Evolutionary conservation across 495 filamentous ascomycete species (phyloP).

Genomic region (Daldinia bambusicola): DNA sequence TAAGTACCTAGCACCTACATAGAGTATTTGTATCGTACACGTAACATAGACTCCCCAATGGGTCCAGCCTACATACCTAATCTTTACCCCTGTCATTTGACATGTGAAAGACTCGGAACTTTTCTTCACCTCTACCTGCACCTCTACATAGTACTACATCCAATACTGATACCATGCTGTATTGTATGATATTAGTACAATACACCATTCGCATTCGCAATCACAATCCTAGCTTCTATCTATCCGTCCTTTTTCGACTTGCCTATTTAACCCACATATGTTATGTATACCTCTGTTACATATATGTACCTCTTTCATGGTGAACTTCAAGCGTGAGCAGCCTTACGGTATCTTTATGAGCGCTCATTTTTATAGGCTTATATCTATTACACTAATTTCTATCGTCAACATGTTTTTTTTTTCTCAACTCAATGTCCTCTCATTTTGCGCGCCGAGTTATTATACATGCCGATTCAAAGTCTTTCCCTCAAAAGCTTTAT

Average conservation of each 20-base stretch:
- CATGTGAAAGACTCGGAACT: conserved; percentile 46
- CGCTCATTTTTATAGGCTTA: background rate
- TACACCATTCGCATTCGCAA: conserved; percentile 7
- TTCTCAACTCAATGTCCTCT: background rate
- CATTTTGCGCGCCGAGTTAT: conserved; percentile 15
- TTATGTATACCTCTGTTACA: background rate
- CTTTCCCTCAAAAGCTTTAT: conserved; percentile 1
- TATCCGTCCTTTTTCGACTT: conserved; percentile 21
- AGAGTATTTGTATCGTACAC: conserved; percentile 1
- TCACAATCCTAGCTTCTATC: conserved; percentile 28
- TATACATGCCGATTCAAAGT: conserved; percentile 16
- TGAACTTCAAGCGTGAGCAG: background rate
- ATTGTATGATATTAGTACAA: no score
- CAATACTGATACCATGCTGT: no score
- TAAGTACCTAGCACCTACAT: no score
- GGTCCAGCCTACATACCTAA: conserved; percentile 15
- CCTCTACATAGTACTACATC: background rate
- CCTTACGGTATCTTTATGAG: background rate
- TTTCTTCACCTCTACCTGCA: conserved; percentile 11
- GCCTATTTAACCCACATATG: conserved; percentile 15
- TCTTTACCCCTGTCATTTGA: conserved; percentile 36
- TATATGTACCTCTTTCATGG: background rate
- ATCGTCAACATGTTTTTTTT: conserved; percentile 16
- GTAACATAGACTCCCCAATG: background rate
- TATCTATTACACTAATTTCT: background rate